These are phyloP conservation scores for Ceratonia siliqua DNA, from an alignment of 306 rosid genomes.

Conservation along the genomic window DNA sequence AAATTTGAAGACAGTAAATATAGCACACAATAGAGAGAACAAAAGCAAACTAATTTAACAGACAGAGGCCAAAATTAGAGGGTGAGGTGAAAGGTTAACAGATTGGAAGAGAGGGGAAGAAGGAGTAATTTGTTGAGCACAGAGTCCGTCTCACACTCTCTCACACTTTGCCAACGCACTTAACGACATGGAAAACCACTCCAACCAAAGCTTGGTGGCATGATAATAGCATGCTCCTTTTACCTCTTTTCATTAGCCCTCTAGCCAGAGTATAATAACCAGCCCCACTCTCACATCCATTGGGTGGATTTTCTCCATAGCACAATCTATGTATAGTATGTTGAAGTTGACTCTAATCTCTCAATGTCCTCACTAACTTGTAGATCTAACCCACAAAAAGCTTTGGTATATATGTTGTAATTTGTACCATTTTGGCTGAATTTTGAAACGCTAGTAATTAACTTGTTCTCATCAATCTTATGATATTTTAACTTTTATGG, in stretches of 20 bases:
- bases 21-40: conserved; percentile 42
- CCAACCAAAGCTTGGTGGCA: conserved; percentile 47
- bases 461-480: background rate
- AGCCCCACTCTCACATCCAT: conserved; percentile 9
- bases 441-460: background rate
- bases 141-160: conserved; percentile 87
- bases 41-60: conserved; percentile 49
- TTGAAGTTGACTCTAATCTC: conserved; percentile 29
- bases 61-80: conserved; percentile 67
- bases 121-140: conserved; percentile 41
- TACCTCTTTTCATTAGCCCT: background rate
- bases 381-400: background rate
- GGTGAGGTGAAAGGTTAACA: conserved; percentile 32
- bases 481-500: background rate
- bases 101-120: conserved; percentile 42
- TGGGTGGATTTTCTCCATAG: conserved; percentile 18
- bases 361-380: conserved; percentile 22
- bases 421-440: background rate
- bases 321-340: conserved; percentile 6
- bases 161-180: conserved; percentile 92
- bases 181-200: conserved; percentile 40
- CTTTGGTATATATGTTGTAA: background rate
- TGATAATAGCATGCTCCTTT: conserved; percentile 32
- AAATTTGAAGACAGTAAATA: conserved; percentile 36
- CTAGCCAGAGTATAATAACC: conserved; percentile 6